Base-by-base conservation (phyloP, 352 stramenopile genomes). In the Globisporangium carolinianum region DNA sequence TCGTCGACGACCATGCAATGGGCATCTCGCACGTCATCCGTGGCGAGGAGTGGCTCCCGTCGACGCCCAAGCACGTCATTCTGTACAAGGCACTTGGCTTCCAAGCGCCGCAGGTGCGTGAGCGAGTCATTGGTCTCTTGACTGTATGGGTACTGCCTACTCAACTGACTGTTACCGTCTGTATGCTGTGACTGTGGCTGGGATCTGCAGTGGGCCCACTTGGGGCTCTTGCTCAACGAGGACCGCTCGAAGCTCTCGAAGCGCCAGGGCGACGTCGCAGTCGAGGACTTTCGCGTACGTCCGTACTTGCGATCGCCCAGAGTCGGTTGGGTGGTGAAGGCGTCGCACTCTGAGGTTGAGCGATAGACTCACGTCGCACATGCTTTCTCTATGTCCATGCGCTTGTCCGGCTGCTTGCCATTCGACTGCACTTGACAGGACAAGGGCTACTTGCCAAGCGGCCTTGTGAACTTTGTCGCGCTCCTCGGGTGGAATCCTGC, bases 191-290 rank as follows among this genome's bases (percentile, higher is more conserved):
- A 32, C 24, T 32, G 24, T 38, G n/a, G 52, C 49, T 35, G 55
- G 35, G 49, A 41, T 66, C 12, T 4, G 47, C 24, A 93, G 78
- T 97, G 91, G 76, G 85, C 76, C 3, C 90, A 97, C 62, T 62
- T 97, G 43, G 89, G 89, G 0, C 76, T 99, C 49, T 92, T 99
- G 66, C 81, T 99, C 36, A 98, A 98, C 60, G 90, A 98, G 75
- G 95, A 99, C 56, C 89, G 97, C 35, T 97, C 97, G 48, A 99
- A 99, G 69, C 73, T 99, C n/a, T 98, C 87, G 8, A 99, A 99
- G 78, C 82, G 97, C 60, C 96, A 99, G 68, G 97, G 97, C 48
- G 96, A 98, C 46, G 98, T 97, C 17, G 96, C 89, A 0, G 97
- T 98, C 51, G 92, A 98, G 63, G 95, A 99, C 72, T 99, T 98